Conservation (phyloP, 2,329 filamentous ascomycete species). For the Ilyonectria sp. region DNA sequence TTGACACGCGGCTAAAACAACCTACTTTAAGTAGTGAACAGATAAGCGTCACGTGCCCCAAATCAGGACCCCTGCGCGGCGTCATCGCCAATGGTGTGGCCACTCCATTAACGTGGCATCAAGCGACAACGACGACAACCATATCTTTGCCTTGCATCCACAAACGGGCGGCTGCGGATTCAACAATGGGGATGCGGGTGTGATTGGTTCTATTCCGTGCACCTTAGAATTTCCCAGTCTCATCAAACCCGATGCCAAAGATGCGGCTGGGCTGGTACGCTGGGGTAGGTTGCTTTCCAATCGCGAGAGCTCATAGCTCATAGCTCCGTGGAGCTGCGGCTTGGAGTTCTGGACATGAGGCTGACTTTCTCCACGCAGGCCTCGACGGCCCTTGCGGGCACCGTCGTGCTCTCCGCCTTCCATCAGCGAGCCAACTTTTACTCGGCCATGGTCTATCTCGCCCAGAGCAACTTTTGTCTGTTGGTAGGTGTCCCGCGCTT, state of each 20-base stretch:
- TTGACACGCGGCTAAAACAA: not conserved
- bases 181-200: constrained; percentile 44
- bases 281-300: constrained; percentile 63
- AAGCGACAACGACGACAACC: constrained; percentile 35
- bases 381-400: constrained; percentile 86
- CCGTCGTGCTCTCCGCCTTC: constrained; percentile 90
- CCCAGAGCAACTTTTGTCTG: constrained; percentile 95
- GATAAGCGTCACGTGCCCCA: constrained; percentile 43
- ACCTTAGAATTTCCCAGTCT: constrained; percentile 32
- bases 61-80: constrained; percentile 40
- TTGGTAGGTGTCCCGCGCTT: constrained; percentile 72
- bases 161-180: constrained; percentile 31
- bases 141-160: constrained; percentile 33
- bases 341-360: constrained; percentile 33
- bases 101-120: constrained; percentile 51
- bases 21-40: not conserved
- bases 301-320: constrained; percentile 21
- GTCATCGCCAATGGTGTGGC: constrained; percentile 45
- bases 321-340: constrained; percentile 46
- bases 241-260: constrained; percentile 53
- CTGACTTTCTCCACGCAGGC: constrained; percentile 64
- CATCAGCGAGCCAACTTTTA: constrained; percentile 98
- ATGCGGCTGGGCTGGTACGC: constrained; percentile 75
- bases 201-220: constrained; percentile 34
- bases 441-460: constrained; percentile 95